Evolutionary conservation across 2,329 filamentous ascomycete species (phyloP).

Genomic region (Xylariaceae sp.): DNA sequence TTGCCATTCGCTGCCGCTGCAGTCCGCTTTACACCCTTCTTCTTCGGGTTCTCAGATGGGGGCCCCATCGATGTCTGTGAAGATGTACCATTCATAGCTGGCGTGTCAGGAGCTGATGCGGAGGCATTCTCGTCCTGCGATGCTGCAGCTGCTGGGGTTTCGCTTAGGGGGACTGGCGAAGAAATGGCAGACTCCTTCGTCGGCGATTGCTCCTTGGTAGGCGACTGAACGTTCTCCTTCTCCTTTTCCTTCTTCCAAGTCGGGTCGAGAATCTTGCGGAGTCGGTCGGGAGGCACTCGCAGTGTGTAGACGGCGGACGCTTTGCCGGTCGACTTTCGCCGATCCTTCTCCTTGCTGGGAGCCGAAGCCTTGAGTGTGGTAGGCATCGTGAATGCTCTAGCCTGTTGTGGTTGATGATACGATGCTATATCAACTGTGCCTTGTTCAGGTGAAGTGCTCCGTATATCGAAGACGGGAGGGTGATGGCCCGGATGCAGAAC

Average conservation of each 20-base stretch:
- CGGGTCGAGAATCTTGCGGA: slow-evolving; percentile 47
- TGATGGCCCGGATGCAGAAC: slow-evolving; percentile 13
- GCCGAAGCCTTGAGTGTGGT: slow-evolving; percentile 34
- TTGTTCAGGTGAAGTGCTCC: slow-evolving; percentile 10
- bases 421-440: slow-evolving; percentile 11
- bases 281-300: slow-evolving; percentile 44
- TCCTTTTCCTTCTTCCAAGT: slow-evolving; percentile 36
- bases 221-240: slow-evolving; percentile 31
- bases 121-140: slow-evolving; percentile 52
- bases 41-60: slow-evolving; percentile 59
- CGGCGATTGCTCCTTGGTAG: slow-evolving; percentile 36
- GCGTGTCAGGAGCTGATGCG: slow-evolving; percentile 57
- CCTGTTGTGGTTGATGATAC: slow-evolving; percentile 16
- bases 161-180: slow-evolving; percentile 36
- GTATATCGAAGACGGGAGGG: slow-evolving; percentile 8
- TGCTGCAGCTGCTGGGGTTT: slow-evolving; percentile 32
- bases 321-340: slow-evolving; percentile 39
- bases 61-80: slow-evolving; percentile 54
- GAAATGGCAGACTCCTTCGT: slow-evolving; percentile 44
- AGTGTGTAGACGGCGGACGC: slow-evolving; percentile 45
- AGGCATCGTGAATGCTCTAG: slow-evolving; percentile 31
- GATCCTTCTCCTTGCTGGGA: slow-evolving; percentile 41
- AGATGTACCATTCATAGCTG: slow-evolving; percentile 51
- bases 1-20: slow-evolving; percentile 59
- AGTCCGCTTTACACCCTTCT: slow-evolving; percentile 68